A percentile compares a stretch with the other conserved stretches of the same genome.
Evolutionary conservation across 495 filamentous ascomycete species (phyloP).

Genomic region (Emericellopsis terricola): DNA sequence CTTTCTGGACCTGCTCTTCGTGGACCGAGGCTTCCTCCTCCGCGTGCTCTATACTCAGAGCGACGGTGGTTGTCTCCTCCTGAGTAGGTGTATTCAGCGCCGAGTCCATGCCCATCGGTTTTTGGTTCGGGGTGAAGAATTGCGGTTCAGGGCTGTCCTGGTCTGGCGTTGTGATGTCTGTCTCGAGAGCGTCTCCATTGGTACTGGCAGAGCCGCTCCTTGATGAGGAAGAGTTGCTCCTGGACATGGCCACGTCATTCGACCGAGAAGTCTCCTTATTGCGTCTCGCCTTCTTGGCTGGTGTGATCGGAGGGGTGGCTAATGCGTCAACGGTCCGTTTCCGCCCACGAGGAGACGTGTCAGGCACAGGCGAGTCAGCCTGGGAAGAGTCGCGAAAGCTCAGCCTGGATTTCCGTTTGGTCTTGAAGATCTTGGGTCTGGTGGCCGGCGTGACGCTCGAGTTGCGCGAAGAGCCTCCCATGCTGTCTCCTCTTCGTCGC

Average conservation of each 20-base stretch:
- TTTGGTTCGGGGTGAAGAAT: conserved; percentile 15
- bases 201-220: not conserved
- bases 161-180: conserved; percentile 22
- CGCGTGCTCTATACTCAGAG: not conserved
- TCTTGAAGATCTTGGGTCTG: conserved; percentile 22
- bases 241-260: no score
- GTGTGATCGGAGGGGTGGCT: conserved; percentile 25
- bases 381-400: conserved; percentile 2
- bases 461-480: conserved; percentile 19
- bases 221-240: not conserved
- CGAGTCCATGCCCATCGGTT: conserved; percentile 14
- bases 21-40: not conserved
- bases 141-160: conserved; percentile 15
- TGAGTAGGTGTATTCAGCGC: conserved; percentile 1
- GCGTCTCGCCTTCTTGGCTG: conserved; percentile 23
- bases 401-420: conserved; percentile 9
- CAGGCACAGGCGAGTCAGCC: conserved; percentile 6
- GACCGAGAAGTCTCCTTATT: no score
- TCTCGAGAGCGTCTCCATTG: conserved; percentile 11
- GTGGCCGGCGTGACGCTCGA: conserved; percentile 30
- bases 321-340: conserved; percentile 14
- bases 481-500: conserved; percentile 22
- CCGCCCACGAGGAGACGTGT: conserved; percentile 10
- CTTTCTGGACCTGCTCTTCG: not conserved
- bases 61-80: conserved; percentile 1